Base-by-base conservation (phyloP, 192 early-diverging fungal species). In the Linnemannia zychae region DNA sequence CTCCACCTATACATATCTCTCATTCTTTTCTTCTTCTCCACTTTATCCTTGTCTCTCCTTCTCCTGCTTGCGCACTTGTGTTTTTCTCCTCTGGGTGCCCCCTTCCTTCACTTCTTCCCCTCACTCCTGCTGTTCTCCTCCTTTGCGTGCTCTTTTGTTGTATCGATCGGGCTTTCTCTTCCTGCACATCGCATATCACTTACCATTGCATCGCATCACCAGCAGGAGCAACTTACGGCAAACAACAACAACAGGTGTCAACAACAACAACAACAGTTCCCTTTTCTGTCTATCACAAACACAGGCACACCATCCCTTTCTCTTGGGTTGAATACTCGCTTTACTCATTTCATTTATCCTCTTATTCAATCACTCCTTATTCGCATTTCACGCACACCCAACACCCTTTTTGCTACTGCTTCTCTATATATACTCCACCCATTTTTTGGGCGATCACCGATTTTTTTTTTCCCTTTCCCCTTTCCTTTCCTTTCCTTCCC, bases 141-240 rank as follows among this genome's bases (percentile, higher is more conserved):
- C 50, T 24, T 38, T n/a, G 6, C 52, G 57, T 38, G 7, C 28
- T 38, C 33, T 34, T 60, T 74, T 37, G 65, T 67, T 5, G 2
- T 37, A 36, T 67, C 67, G 67, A 38, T 67, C 67, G 67, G 67
- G 34, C 67, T 57, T 28, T 57, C n/a, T n/a, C n/a, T n/a, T n/a
- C n/a, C 52, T 57, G 52, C 52, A 57, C 52, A 24, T 57, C 52
- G 52, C 52, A 57, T 28, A 57, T 57, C 52, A 57, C 66, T 38
- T 37, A 24, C 18, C 20, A 67, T 33, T 17, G 34, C 31, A 37
- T 33, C 18, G 34, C 66, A 67, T 2, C 5, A 33, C 9, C 33
- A 37, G 17, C 15, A 67, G 3, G 6, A 9, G 4, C 24, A 34
- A 66, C 0, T 53, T 5, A 22, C 50, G n/a, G n/a, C 50, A n/a